phyloP scores from a whole-genome alignment of 768 basidiomycete species.

The Tulasnella sp. region DNA sequence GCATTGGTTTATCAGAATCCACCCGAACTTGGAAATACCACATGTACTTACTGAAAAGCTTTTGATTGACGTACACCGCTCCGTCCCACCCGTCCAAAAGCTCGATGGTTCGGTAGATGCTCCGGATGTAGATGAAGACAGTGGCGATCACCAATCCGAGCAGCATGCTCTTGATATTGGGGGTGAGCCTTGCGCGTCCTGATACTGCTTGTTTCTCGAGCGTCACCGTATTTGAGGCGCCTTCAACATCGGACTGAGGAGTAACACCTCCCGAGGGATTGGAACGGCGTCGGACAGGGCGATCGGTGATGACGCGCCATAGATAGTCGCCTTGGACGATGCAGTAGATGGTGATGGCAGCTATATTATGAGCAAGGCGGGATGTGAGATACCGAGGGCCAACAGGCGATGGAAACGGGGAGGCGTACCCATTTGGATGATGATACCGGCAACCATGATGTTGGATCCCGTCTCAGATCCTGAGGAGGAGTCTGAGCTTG shows the following conservation, averaged over 20 bases:
- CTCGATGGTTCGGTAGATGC: constrained; percentile 36
- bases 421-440: constrained; percentile 29
- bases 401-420: neutral
- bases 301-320: neutral
- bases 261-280: constrained; percentile 45
- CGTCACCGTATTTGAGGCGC: constrained; percentile 39
- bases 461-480: constrained; percentile 50
- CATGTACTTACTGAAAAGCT: constrained; percentile 52
- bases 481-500: constrained; percentile 44
- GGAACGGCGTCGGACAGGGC: constrained; percentile 45
- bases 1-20: too few species aligned
- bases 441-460: constrained; percentile 57
- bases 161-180: constrained; percentile 38
- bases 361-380: neutral
- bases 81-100: constrained; percentile 28
- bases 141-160: constrained; percentile 41
- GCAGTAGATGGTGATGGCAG: constrained; percentile 30
- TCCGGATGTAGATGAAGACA: constrained; percentile 55
- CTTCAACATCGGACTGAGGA: constrained; percentile 53
- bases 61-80: constrained; percentile 49
- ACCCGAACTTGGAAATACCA: neutral
- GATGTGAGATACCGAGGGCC: neutral
- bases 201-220: constrained; percentile 16
- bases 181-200: constrained; percentile 24
- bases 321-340: constrained; percentile 21